Conservation (phyloP, 352 stramenopile genomes). For the Peronospora destructor region DNA sequence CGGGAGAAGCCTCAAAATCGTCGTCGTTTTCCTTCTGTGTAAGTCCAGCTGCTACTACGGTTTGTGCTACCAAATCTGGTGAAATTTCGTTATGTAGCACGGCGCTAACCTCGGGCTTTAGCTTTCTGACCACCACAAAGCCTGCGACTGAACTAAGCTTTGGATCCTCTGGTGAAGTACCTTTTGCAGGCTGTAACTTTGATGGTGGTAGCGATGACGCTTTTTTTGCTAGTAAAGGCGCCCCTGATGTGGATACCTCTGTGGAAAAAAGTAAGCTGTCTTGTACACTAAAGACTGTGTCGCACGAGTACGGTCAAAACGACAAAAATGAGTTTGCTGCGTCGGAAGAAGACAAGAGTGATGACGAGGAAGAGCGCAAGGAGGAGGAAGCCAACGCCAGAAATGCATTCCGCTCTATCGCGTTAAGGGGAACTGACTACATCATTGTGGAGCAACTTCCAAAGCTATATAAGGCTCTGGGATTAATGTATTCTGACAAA, state of each 20-base stretch:
- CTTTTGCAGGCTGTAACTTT: too few species aligned
- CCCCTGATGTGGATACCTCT: too few species aligned
- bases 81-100: slow-evolving; percentile 27
- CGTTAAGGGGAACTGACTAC: slow-evolving; percentile 19
- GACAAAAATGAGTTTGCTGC: slow-evolving; percentile 55
- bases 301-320: slow-evolving; percentile 48
- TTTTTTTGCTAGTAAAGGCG: too few species aligned
- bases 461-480: slow-evolving; percentile 54
- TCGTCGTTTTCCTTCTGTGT: slow-evolving; percentile 43
- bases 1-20: slow-evolving; percentile 8
- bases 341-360: slow-evolving; percentile 39
- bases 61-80: slow-evolving; percentile 5
- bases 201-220: too few species aligned
- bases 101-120: not conserved
- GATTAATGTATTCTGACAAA: slow-evolving; percentile 50
- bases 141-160: slow-evolving; percentile 9
- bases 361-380: slow-evolving; percentile 55
- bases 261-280: slow-evolving; percentile 9
- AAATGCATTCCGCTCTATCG: slow-evolving; percentile 36
- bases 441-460: slow-evolving; percentile 35
- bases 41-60: not conserved
- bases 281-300: slow-evolving; percentile 4
- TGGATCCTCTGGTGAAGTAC: not conserved
- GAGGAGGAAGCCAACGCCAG: slow-evolving; percentile 53
- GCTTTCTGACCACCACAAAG: slow-evolving; percentile 10